These are phyloP conservation scores for Gossypium lobatum DNA, from an alignment of 441 rosid species.

Conservation along the genomic window DNA sequence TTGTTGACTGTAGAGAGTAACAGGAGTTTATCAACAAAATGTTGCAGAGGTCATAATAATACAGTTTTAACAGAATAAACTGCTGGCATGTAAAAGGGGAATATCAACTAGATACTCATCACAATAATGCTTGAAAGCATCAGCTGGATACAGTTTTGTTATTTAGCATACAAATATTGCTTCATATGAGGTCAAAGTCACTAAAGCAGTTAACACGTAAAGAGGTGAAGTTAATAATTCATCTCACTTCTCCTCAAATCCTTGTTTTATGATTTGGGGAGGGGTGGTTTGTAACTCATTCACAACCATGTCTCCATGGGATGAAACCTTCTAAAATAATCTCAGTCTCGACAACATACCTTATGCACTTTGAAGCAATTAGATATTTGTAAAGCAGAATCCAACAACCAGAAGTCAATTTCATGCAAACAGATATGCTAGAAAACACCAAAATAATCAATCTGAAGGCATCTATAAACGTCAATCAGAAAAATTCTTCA, in stretches of 20 bases:
- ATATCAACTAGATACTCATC: neutral
- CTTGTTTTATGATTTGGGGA: neutral
- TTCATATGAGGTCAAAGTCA: neutral
- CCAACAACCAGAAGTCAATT: neutral
- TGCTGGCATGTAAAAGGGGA: neutral
- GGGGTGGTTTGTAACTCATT: neutral
- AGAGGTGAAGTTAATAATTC: neutral
- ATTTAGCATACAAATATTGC: neutral
- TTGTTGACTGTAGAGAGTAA: slow-evolving; percentile 73
- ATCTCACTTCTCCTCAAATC: neutral
- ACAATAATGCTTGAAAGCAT: neutral
- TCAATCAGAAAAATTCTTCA: neutral
- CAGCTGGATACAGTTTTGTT: neutral
- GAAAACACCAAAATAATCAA: neutral
- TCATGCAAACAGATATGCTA: neutral
- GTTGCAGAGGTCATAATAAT: neutral
- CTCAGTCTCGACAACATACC: neutral
- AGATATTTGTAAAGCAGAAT: neutral
- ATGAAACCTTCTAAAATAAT: neutral
- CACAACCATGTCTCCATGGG: neutral
- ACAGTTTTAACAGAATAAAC: neutral
- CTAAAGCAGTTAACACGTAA: neutral
- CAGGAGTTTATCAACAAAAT: slow-evolving; percentile 29
- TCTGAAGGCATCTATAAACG: neutral
- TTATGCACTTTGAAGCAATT: neutral